Evolutionary conservation across 2,329 filamentous ascomycete genomes (phyloP), one percentile per base, ranked within the genome.

Genomic region (Nothophaeocryptopus gaeumannii): DNA sequence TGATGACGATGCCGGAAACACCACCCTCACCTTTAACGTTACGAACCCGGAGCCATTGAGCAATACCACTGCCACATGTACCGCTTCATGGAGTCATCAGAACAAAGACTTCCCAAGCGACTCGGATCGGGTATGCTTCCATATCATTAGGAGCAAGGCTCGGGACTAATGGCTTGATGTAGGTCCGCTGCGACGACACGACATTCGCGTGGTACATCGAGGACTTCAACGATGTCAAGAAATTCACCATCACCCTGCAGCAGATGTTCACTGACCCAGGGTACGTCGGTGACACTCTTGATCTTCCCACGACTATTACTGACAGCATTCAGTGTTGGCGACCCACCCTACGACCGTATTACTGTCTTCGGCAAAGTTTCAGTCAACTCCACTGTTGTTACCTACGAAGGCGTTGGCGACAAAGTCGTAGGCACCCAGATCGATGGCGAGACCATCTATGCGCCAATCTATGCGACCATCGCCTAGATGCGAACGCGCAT

Each of bases 41-140:
- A 51, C 62, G 50, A 57, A 67, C 49, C 63, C 64, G 15, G 58
- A 64, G 38, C 58, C 62, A 16, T 55, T 65, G 8, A 53, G 60
- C 39, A 62, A 63, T 30, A 49, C 45, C 11, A 61, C 51, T n/a
- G 44, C 53, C 15, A 47, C 38, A 16, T 67, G 65, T 57, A 45
- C 39, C 7, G 59, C 50, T 11, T 32, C 47, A 9, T 67, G 64
- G 64, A 32, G 20, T 3, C 55, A 54, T 12, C 43, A 31, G 32
- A 50, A 58, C 10, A 35, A 30, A 13, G 55, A 50, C 48, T 65
- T 56, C 44, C 61, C 63, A 2, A 58, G 38, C 39, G 26, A 45
- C 20, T 26, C 20, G 4, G 31, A 45, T 13, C 15, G 29, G 5
- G 44, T 51, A 47, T 15, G 32, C 45, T 30, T 14, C 8, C 29